These are phyloP conservation scores for Sporothrix euskadiensis DNA, from an alignment of 2,329 filamentous ascomycete genomes.

Conservation along the genomic window DNA sequence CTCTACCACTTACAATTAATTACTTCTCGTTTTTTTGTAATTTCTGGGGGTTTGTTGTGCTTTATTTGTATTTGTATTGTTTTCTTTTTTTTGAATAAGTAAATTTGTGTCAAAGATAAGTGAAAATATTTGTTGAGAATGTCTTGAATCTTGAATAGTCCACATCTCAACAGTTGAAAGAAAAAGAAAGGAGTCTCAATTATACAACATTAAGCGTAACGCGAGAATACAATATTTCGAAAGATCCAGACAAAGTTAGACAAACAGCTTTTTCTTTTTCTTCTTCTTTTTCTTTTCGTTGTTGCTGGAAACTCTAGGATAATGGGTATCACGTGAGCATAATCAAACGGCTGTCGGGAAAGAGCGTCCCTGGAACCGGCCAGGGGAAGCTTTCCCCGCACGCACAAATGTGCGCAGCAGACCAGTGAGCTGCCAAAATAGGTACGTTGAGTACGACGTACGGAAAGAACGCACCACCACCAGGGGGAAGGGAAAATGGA, in stretches of 20 bases:
- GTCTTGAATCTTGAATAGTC: too few relatives aligned
- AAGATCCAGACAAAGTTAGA: neutral
- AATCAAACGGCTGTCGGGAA: neutral
- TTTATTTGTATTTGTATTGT: neutral
- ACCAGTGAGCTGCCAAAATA: neutral
- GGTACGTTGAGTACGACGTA: neutral
- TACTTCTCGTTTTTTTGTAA: neutral
- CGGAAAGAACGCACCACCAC: neutral
- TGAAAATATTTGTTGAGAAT: too few relatives aligned
- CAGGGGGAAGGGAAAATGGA: neutral
- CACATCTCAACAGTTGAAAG: too few relatives aligned
- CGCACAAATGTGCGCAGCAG: constrained; percentile 10
- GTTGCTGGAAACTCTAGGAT: neutral
- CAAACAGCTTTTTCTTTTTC: neutral
- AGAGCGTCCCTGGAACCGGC: neutral
- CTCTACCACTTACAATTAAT: too few relatives aligned
- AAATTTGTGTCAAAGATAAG: neutral
- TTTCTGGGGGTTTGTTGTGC: neutral
- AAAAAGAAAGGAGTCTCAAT: too few relatives aligned
- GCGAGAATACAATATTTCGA: too few relatives aligned
- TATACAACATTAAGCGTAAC: too few relatives aligned
- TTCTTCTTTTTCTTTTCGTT: neutral
- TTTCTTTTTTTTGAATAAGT: neutral
- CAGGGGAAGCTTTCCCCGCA: constrained; percentile 26
- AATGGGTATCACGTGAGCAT: neutral